Percentiles rank a stretch among this genome's conserved stretches.
These are phyloP conservation scores for Ophiostoma perfectum DNA, from an alignment of 2,329 filamentous ascomycete genomes.

Conservation along the genomic window DNA sequence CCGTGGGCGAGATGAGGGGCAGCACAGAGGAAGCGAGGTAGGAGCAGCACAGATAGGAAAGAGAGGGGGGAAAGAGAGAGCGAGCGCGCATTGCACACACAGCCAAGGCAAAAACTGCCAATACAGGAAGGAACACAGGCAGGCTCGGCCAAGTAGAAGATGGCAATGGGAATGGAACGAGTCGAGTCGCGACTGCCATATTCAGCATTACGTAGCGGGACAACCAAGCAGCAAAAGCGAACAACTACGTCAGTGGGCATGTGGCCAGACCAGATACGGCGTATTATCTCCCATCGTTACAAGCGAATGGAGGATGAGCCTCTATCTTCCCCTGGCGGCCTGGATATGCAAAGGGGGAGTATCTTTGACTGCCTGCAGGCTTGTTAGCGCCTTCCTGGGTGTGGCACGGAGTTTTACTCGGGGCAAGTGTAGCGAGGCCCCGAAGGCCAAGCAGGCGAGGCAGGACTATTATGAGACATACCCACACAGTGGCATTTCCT, in stretches of 20 bases:
- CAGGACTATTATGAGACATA: background rate
- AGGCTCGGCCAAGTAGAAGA: background rate
- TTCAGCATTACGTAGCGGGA: background rate
- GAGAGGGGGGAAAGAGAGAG: background rate
- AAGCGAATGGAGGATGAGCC: too few species aligned
- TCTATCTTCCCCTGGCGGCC: too few species aligned
- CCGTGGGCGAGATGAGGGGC: background rate
- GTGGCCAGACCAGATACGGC: background rate
- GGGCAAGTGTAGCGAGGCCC: constrained; percentile 20
- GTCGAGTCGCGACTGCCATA: constrained; percentile 7
- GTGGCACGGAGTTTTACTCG: constrained; percentile 22
- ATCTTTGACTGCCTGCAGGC: too few species aligned
- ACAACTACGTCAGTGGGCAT: background rate
- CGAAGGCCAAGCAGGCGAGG: constrained; percentile 10
- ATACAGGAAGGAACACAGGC: constrained; percentile 11
- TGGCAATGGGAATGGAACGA: background rate
- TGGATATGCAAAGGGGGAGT: too few species aligned
- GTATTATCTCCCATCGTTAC: background rate
- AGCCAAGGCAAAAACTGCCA: constrained; percentile 9
- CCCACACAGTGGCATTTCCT: constrained; percentile 5
- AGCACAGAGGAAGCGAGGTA: constrained; percentile 1
- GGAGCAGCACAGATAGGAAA: background rate
- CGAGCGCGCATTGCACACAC: background rate
- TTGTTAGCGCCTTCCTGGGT: background rate
- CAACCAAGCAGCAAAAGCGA: background rate